Conservation (phyloP, 495 filamentous ascomycete species). For the Opeltia flavorubescens region DNA sequence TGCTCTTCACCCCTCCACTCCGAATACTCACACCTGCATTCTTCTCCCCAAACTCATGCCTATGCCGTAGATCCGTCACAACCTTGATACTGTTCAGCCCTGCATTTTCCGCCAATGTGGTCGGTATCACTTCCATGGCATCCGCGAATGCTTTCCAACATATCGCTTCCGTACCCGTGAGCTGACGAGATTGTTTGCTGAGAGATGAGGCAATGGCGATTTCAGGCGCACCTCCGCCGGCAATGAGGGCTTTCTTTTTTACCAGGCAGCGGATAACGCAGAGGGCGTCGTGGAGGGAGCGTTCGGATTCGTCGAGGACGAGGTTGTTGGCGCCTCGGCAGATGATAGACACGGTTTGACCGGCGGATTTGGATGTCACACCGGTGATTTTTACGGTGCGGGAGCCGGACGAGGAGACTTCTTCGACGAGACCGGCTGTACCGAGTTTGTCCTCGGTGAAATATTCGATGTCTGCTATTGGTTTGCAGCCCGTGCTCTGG, state of each 20-base stretch:
- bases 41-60: slow-evolving; percentile 86
- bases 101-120: slow-evolving; percentile 92
- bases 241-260: slow-evolving; percentile 96
- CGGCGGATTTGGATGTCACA: slow-evolving; percentile 42
- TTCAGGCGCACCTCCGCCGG: slow-evolving; percentile 90
- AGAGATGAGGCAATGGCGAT: slow-evolving; percentile 82
- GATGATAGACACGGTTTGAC: slow-evolving; percentile 85
- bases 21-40: slow-evolving; percentile 96
- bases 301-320: slow-evolving; percentile 93
- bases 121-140: slow-evolving; percentile 93
- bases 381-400: slow-evolving; percentile 91
- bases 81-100: slow-evolving; percentile 96
- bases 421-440: slow-evolving; percentile 88
- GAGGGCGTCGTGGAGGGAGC: slow-evolving; percentile 88
- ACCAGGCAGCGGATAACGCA: slow-evolving; percentile 96
- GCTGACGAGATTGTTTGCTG: slow-evolving; percentile 61
- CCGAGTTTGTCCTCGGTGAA: slow-evolving; percentile 99
- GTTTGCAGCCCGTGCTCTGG: slow-evolving; percentile 84
- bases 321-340: slow-evolving; percentile 86
- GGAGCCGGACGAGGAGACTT: slow-evolving; percentile 71
- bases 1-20: slow-evolving; percentile 85
- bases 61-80: slow-evolving; percentile 88
- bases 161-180: slow-evolving; percentile 85
- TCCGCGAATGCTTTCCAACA: slow-evolving; percentile 99
- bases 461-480: slow-evolving; percentile 94